phyloP scores from a whole-genome alignment of 2,329 filamentous ascomycete species.

The Botryotinia convoluta region DNA sequence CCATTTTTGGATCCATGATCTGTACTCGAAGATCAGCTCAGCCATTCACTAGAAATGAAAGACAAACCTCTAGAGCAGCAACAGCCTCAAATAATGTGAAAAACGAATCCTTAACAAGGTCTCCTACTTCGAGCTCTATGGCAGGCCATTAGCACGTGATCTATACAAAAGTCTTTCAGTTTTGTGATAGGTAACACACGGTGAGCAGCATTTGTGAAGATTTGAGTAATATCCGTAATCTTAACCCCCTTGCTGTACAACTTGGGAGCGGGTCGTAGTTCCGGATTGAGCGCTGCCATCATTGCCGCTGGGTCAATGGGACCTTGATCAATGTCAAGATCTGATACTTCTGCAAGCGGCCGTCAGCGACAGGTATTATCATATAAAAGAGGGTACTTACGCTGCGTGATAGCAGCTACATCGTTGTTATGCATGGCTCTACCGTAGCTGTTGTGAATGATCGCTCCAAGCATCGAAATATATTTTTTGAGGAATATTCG shows the following conservation, averaged over 20 bases:
- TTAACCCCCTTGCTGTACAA: constrained; percentile 48
- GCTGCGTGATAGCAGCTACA: constrained; percentile 29
- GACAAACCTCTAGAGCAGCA: constrained; percentile 69
- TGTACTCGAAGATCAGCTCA: constrained; percentile 41
- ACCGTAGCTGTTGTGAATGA: background rate
- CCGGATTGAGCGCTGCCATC: constrained; percentile 28
- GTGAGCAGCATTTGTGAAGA: constrained; percentile 52
- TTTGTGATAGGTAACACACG: constrained; percentile 43
- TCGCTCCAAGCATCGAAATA: background rate
- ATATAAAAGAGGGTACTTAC: constrained; percentile 23
- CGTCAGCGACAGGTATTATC: constrained; percentile 23
- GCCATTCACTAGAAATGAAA: background rate
- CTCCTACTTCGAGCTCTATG: constrained; percentile 71
- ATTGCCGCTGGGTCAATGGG: constrained; percentile 27
- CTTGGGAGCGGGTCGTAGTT: constrained; percentile 36
- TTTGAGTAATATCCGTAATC: constrained; percentile 56
- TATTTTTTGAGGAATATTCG: background rate
- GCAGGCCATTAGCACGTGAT: constrained; percentile 32
- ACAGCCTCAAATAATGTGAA: constrained; percentile 96
- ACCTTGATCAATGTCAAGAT: constrained; percentile 34
- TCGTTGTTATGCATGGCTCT: constrained; percentile 33
- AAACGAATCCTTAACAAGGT: constrained; percentile 88
- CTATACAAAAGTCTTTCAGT: constrained; percentile 1
- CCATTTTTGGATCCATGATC: constrained; percentile 99
- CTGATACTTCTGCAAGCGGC: constrained; percentile 29